Base-by-base conservation (phyloP, 1,284 basidiomycete genomes). In the Cutaneotrichosporon dermatis region DNA sequence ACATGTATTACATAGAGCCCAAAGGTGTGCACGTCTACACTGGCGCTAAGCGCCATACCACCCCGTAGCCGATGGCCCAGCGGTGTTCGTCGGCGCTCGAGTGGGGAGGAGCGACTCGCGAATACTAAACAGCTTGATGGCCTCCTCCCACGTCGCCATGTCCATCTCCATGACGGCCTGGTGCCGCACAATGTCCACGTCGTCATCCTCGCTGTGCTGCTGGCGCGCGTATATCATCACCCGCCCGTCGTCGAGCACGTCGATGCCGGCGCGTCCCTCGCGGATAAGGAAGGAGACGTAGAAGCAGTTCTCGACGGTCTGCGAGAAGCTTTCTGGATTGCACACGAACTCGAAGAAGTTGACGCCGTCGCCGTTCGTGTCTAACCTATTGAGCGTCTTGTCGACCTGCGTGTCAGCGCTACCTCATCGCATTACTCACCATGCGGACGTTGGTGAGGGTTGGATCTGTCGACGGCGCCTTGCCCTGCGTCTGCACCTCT, bases 241-340 rank as follows among this genome's bases (percentile, higher is more conserved):
- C 55, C 80, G 76, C 1, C 79, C 79, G n/a, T 71, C 71, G 13
- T 76, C 62, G 6, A 69, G 64, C 9, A 72, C 69, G 9, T 70
- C 63, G 15, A 79, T 70, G 1, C 69, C 73, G 0, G 75, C 79
- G 50, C 69, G 70, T 6, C 79, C 79, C 43, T 83, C 81, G 52
- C 76, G 72, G 25, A 83, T 73, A 37, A 84, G 69, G 64, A 84
- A 84, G 53, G 79, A 80, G 40, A 81, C 75, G 66, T 81, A 83
- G 65, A 84, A 83, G 57, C 82, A 68, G 62, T 84, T 84, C 63
- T 84, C 83, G 49, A 83, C 79, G 1, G 80, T 80, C 55, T 82
- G 80, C 10, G 57, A 55, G 42, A 56, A 58, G 36, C 48, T 44
- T 42, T 59, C 13, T 2, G 62, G 62, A 35, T 64, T 60, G 54